phyloP scores from a whole-genome alignment of 805 yeast species.

The Barnettozyma sp. region DNA sequence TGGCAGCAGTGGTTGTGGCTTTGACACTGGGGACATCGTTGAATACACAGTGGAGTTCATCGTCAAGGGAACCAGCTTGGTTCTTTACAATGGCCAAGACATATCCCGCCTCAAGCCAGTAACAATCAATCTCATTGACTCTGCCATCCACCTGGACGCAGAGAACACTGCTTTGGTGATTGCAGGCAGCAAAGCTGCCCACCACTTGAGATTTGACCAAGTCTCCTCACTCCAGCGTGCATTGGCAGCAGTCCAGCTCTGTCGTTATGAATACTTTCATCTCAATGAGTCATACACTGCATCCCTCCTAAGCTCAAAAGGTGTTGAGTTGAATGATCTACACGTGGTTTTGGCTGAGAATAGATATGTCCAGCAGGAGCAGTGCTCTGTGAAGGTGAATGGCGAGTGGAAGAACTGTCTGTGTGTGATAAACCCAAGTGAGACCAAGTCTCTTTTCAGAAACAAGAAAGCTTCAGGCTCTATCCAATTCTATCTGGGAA shows the following conservation, averaged over 20 bases:
- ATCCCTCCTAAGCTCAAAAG: slow-evolving; percentile 52
- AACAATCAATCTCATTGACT: slow-evolving; percentile 18
- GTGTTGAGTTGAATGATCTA: slow-evolving; percentile 48
- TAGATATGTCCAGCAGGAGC: slow-evolving; percentile 43
- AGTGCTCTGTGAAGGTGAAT: slow-evolving; percentile 54
- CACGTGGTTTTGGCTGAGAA: slow-evolving; percentile 49
- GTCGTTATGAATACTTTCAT: slow-evolving; percentile 51
- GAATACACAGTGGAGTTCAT: slow-evolving; percentile 9
- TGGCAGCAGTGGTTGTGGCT: no score
- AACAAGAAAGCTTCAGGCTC: slow-evolving; percentile 33
- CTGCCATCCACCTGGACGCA: slow-evolving; percentile 7
- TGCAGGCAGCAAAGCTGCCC: slow-evolving; percentile 11
- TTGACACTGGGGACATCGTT: not conserved
- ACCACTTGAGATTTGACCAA: slow-evolving; percentile 19
- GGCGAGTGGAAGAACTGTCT: slow-evolving; percentile 54
- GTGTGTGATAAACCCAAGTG: slow-evolving; percentile 42
- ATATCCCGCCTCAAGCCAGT: slow-evolving; percentile 33
- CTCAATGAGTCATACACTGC: slow-evolving; percentile 62
- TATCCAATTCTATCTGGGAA: slow-evolving; percentile 44
- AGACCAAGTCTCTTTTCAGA: slow-evolving; percentile 12
- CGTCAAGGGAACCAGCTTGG: slow-evolving; percentile 48
- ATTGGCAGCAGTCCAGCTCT: slow-evolving; percentile 44
- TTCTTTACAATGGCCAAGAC: slow-evolving; percentile 33
- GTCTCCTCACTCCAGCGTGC: slow-evolving; percentile 23
- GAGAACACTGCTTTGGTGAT: slow-evolving; percentile 2